A percentile compares a stretch with the other conserved stretches of the same genome.
Conservation (phyloP, 225 moss, liverwort and hornwort genomes). For the Straminergon stramineum region DNA sequence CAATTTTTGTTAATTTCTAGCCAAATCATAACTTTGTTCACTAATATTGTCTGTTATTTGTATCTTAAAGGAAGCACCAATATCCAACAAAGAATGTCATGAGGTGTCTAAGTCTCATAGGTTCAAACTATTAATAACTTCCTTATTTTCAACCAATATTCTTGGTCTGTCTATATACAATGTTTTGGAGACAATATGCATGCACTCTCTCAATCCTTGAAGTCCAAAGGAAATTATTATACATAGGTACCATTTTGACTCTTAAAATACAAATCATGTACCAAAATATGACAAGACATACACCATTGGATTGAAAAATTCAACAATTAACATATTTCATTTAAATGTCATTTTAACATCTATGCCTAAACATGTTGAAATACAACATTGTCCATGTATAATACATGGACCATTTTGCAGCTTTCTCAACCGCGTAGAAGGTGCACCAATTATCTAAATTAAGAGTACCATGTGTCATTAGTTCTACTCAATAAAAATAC, state of each 20-base stretch:
- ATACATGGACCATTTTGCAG: too few species aligned
- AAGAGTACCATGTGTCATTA: not conserved
- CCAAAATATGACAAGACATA: not conserved
- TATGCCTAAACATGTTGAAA: accelerated
- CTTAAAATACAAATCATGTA: not conserved
- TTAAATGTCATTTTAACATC: not conserved
- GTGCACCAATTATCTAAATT: not conserved
- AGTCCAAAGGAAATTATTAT: not conserved
- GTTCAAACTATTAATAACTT: not conserved
- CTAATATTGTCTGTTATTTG: not conserved
- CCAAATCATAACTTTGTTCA: not conserved
- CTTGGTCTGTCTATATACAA: accelerated
- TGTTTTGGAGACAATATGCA: not conserved
- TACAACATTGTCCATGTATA: not conserved
- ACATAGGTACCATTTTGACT: not conserved
- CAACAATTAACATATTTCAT: not conserved
- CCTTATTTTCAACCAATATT: not conserved
- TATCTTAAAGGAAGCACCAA: not conserved
- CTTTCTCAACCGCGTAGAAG: accelerated
- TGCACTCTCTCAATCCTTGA: not conserved
- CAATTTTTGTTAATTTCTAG: not conserved
- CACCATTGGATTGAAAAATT: not conserved
- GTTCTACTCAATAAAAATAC: not conserved
- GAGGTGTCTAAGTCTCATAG: accelerated
- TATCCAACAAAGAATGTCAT: not conserved